Base-by-base conservation (phyloP, 441 rosid genomes). In the Erodium chrysanthum region DNA sequence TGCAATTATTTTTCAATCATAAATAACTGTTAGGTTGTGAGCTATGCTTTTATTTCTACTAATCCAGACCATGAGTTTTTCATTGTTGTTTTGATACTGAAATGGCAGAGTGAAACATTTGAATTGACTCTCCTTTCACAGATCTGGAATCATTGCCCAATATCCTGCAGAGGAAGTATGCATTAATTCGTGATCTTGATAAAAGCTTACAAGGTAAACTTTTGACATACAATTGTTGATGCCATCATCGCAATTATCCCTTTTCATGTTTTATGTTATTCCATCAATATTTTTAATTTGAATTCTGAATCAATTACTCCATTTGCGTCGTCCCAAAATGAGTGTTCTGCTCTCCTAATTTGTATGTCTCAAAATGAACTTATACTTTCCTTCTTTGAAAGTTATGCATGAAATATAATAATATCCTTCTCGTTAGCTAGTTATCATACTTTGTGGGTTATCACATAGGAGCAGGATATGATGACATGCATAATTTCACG, bases 151-250 rank as follows among this genome's bases (percentile, higher is more conserved):
- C 96, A 0, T 67, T 91, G 66, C 92, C 98, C 5, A 78, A 84
- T 80, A 85, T 85, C 65, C 80, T 94, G 68, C 97, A 88, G 77
- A 94, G 89, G 85, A 94, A 91, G 74, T 94, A 89, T 70, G 79
- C 93, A 5, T 79, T 94, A 73, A 72, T 94, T 58, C 93, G 88
- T 62, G 96, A 91, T 73, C 91, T 94, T 23, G 98, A 94, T 72
- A 84, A 82, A 74, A 94, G 98, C 70, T 84, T 94, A 77, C 96
- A 89, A 80, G 98, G 98, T 91, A 81, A 66, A 21, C 22, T 35
- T 27, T 14, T n/a, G 4, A 44, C 21, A 9, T 9, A 21, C 33
- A 1, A 15, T 42, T 29, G 2, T 2, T 66, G 15, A 37, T 25
- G 15, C 7, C 25, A 42, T 69, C 23, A 35, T 25, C 29, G 29